These are phyloP conservation scores for Gomphus bonarii DNA, from an alignment of 1,284 basidiomycete species.

Conservation along the genomic window DNA sequence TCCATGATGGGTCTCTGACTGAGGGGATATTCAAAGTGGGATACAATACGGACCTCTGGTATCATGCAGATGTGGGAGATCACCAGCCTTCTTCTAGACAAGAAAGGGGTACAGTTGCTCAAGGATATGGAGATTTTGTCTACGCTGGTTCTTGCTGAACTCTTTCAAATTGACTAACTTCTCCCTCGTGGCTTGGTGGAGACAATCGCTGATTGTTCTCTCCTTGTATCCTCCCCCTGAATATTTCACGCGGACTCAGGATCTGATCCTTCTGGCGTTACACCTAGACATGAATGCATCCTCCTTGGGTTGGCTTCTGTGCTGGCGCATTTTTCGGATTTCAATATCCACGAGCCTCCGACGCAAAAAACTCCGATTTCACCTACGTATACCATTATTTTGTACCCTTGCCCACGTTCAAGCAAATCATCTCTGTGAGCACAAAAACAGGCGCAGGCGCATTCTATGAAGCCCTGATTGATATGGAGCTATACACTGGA, in stretches of 20 bases:
- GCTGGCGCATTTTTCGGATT: slow-evolving; percentile 42
- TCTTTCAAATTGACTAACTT: slow-evolving; percentile 72
- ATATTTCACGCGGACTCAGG: slow-evolving; percentile 49
- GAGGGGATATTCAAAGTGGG: slow-evolving; percentile 53
- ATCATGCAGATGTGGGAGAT: slow-evolving; percentile 57
- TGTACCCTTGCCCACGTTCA: slow-evolving; percentile 58
- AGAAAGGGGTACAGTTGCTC: slow-evolving; percentile 54
- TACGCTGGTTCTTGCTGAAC: slow-evolving; percentile 69
- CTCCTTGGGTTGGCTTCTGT: slow-evolving; percentile 76
- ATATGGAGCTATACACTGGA: slow-evolving; percentile 39
- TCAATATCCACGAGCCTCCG: slow-evolving; percentile 3
- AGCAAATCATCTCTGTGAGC: slow-evolving; percentile 58
- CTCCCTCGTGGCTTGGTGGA: slow-evolving; percentile 42
- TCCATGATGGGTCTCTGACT: slow-evolving; percentile 54
- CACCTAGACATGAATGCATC: slow-evolving; percentile 54
- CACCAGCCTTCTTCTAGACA: slow-evolving; percentile 59
- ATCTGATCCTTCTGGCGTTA: slow-evolving; percentile 46
- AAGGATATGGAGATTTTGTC: slow-evolving; percentile 65
- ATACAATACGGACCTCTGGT: slow-evolving; percentile 58
- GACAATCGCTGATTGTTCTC: slow-evolving; percentile 37
- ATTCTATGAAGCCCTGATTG: slow-evolving; percentile 53
- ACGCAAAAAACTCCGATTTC: slow-evolving; percentile 38
- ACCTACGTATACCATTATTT: slow-evolving; percentile 68
- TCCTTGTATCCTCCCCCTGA: slow-evolving; percentile 49
- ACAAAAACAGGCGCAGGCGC: slow-evolving; percentile 53